Evolutionary conservation across 768 basidiomycete genomes (phyloP).

Genomic region (Cystofilobasidium capitatum): DNA sequence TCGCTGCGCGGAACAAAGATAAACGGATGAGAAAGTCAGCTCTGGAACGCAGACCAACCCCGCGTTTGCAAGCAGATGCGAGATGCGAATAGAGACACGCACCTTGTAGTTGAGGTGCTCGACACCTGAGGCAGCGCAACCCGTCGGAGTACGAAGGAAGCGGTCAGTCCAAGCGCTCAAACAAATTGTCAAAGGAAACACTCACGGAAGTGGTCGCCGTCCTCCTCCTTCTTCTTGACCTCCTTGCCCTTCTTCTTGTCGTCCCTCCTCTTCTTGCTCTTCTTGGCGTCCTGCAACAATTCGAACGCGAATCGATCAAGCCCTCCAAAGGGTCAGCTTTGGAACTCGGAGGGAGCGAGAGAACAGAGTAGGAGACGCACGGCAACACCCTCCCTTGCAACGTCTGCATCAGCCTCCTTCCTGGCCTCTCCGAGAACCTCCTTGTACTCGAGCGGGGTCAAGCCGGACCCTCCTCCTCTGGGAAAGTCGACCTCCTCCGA

Average conservation of each 20-base stretch:
- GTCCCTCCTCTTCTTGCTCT: constrained; percentile 20
- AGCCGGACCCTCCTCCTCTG: constrained; percentile 78
- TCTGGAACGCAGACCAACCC: neutral
- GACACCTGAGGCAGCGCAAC: constrained; percentile 45
- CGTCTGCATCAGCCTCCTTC: constrained; percentile 71
- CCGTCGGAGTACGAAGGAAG: too few species aligned
- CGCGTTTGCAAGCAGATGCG: neutral
- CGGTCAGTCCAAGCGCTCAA: neutral
- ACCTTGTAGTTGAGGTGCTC: constrained; percentile 94
- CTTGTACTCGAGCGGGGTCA: constrained; percentile 85
- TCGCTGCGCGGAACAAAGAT: constrained; percentile 47
- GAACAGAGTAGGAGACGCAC: neutral
- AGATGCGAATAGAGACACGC: constrained; percentile 22
- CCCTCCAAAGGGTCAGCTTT: constrained; percentile 38
- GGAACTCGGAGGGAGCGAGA: constrained; percentile 2
- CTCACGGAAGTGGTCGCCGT: constrained; percentile 47
- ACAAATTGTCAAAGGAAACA: neutral
- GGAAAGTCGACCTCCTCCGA: constrained; percentile 80
- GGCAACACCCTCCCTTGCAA: constrained; percentile 51
- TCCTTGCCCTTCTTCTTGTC: constrained; percentile 38
- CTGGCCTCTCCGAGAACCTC: constrained; percentile 70
- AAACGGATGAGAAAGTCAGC: neutral
- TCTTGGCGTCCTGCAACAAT: constrained; percentile 17
- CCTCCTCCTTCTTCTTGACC: constrained; percentile 32
- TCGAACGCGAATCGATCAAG: too few species aligned